Evolutionary conservation across 176 grass and related monocot species (phyloP).

Genomic region (Tillandsia fasciculata): DNA sequence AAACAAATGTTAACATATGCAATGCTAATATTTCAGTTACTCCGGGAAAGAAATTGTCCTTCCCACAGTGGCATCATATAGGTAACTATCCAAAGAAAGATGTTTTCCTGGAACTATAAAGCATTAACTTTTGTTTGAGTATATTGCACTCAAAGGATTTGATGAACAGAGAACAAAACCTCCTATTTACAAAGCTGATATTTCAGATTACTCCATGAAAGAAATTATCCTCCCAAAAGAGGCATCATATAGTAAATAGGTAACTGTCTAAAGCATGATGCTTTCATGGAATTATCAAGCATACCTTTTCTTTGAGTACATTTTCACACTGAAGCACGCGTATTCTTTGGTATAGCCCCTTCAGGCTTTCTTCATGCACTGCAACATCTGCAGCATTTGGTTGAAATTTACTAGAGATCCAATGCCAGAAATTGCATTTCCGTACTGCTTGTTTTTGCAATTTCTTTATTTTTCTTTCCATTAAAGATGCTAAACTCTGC

Average conservation of each 20-base stretch:
- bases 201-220: too few relatives aligned
- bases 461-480: slow-evolving; percentile 43
- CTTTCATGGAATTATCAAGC: background rate
- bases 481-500: slow-evolving; percentile 43
- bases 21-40: too few relatives aligned
- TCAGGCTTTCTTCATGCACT: slow-evolving; percentile 41
- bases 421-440: slow-evolving; percentile 28
- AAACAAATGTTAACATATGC: too few relatives aligned
- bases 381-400: slow-evolving; percentile 17
- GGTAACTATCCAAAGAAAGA: too few relatives aligned
- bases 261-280: background rate
- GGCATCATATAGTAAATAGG: background rate
- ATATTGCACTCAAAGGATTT: too few relatives aligned
- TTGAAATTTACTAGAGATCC: slow-evolving; percentile 39
- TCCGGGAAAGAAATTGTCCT: too few relatives aligned
- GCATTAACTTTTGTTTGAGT: too few relatives aligned
- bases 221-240: background rate
- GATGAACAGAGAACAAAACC: too few relatives aligned
- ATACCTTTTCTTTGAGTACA: slow-evolving; percentile 54
- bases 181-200: too few relatives aligned
- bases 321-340: slow-evolving; percentile 48
- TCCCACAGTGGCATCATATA: too few relatives aligned
- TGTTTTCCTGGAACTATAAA: too few relatives aligned
- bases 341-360: slow-evolving; percentile 35
- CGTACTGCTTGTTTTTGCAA: slow-evolving; percentile 18